These are phyloP conservation scores for Neurospora discreta DNA, from an alignment of 495 filamentous ascomycete species.

Conservation along the genomic window DNA sequence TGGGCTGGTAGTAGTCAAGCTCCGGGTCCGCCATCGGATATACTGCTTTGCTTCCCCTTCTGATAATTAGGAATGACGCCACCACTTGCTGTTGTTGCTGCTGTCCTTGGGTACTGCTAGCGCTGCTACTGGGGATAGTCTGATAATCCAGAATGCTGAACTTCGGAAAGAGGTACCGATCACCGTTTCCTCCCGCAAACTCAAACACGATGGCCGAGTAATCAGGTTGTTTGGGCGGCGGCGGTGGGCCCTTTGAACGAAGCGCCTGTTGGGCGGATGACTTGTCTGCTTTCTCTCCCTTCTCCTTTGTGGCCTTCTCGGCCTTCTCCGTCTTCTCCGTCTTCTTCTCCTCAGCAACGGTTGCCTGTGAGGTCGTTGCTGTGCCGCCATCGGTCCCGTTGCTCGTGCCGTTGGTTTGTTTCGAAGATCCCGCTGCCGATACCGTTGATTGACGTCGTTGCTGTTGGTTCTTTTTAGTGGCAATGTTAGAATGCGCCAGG, in stretches of 20 bases:
- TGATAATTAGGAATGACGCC: constrained; percentile 57
- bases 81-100: constrained; percentile 30
- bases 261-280: constrained; percentile 28
- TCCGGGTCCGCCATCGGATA: constrained; percentile 38
- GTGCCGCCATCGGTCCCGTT: constrained; percentile 14
- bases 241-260: constrained; percentile 42
- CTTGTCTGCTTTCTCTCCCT: background rate
- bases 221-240: constrained; percentile 42
- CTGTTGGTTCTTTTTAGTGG: constrained; percentile 17
- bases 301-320: background rate
- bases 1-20: constrained; percentile 78
- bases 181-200: constrained; percentile 68
- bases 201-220: constrained; percentile 73
- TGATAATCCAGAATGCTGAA: constrained; percentile 70
- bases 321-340: background rate
- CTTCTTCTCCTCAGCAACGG: constrained; percentile 1
- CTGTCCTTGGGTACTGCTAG: background rate
- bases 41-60: constrained; percentile 43
- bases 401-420: constrained; percentile 10
- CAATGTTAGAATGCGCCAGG: constrained; percentile 16
- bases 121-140: constrained; percentile 16
- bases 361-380: constrained; percentile 16
- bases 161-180: constrained; percentile 83
- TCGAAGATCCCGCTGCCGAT: constrained; percentile 8
- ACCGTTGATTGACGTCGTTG: constrained; percentile 12